These are phyloP conservation scores for Podaxis sp. DNA, from an alignment of 768 basidiomycete genomes.

Conservation along the genomic window DNA sequence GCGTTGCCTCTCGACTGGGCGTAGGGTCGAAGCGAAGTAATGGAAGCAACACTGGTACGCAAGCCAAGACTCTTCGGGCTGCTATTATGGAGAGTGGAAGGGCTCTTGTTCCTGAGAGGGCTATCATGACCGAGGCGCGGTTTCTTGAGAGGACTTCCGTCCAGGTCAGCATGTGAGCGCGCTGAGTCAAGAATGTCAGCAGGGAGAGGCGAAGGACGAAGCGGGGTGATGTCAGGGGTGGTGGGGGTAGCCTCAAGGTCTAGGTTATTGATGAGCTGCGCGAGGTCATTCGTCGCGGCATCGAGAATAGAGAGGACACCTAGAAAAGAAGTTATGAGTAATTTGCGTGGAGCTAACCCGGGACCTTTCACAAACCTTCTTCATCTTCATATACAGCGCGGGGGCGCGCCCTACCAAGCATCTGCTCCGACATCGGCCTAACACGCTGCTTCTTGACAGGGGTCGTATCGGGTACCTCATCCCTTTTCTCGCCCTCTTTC, in stretches of 20 bases:
- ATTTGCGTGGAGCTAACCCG: background rate
- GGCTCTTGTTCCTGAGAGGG: conserved; percentile 32
- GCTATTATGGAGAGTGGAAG: background rate
- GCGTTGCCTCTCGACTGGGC: conserved; percentile 25
- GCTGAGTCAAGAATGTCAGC: conserved; percentile 10
- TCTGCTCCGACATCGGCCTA: conserved; percentile 67
- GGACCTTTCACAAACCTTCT: conserved; percentile 39
- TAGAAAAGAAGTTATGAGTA: conserved; percentile 17
- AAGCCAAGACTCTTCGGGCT: conserved; percentile 27
- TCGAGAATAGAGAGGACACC: conserved; percentile 71
- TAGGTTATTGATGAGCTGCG: conserved; percentile 75
- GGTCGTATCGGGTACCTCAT: conserved; percentile 28
- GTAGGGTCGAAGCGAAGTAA: conserved; percentile 32
- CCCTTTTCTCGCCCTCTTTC: conserved; percentile 18
- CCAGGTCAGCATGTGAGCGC: background rate
- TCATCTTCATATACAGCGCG: conserved; percentile 52
- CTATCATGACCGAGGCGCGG: conserved; percentile 28
- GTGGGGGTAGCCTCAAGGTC: conserved; percentile 78
- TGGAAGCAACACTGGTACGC: conserved; percentile 37
- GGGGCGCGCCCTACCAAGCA: conserved; percentile 49
- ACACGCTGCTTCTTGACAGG: conserved; percentile 47
- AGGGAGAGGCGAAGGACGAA: conserved; percentile 34
- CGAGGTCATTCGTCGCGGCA: conserved; percentile 79
- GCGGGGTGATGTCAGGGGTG: conserved; percentile 47
- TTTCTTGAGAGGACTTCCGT: conserved; percentile 40